Conservation (phyloP, 768 basidiomycete species). For the Lactifluus hygrophoroides region DNA sequence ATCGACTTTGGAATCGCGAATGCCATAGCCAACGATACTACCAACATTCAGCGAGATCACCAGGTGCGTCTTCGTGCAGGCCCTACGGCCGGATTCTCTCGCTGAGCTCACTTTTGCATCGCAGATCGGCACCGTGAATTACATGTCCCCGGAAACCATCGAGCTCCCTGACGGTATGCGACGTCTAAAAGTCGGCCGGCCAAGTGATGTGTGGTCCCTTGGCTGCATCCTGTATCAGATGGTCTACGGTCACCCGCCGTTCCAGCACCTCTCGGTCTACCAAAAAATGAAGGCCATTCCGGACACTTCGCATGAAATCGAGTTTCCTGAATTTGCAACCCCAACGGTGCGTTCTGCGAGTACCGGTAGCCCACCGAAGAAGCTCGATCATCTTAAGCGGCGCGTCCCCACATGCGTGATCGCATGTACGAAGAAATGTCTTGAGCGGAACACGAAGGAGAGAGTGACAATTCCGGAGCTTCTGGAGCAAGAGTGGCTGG, state of each 20-base stretch:
- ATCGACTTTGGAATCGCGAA: slow-evolving; percentile 99
- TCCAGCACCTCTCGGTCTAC: slow-evolving; percentile 71
- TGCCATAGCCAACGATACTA: slow-evolving; percentile 96
- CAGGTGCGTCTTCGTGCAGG: slow-evolving; percentile 45
- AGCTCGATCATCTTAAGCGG: slow-evolving; percentile 59
- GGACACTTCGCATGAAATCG: slow-evolving; percentile 63
- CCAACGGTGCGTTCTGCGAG: slow-evolving; percentile 34
- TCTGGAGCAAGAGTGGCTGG: slow-evolving; percentile 72
- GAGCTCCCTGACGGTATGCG: slow-evolving; percentile 81
- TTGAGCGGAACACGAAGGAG: slow-evolving; percentile 71
- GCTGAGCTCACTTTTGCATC: neutral
- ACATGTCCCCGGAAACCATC: slow-evolving; percentile 98
- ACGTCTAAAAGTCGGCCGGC: slow-evolving; percentile 87
- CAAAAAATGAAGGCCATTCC: slow-evolving; percentile 96
- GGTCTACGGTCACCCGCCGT: slow-evolving; percentile 92
- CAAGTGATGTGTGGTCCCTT: slow-evolving; percentile 96
- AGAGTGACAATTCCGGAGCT: slow-evolving; percentile 84
- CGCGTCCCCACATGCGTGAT: slow-evolving; percentile 73
- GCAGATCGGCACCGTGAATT: slow-evolving; percentile 94
- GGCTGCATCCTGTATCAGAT: slow-evolving; percentile 98
- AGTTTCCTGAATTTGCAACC: slow-evolving; percentile 66
- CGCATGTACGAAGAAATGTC: slow-evolving; percentile 71
- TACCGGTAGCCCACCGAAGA: slow-evolving; percentile 38
- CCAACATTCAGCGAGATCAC: slow-evolving; percentile 94
- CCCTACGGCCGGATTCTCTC: neutral